Evolutionary conservation across 768 basidiomycete genomes (phyloP).

Genomic region (Filobasidium wieringae): DNA sequence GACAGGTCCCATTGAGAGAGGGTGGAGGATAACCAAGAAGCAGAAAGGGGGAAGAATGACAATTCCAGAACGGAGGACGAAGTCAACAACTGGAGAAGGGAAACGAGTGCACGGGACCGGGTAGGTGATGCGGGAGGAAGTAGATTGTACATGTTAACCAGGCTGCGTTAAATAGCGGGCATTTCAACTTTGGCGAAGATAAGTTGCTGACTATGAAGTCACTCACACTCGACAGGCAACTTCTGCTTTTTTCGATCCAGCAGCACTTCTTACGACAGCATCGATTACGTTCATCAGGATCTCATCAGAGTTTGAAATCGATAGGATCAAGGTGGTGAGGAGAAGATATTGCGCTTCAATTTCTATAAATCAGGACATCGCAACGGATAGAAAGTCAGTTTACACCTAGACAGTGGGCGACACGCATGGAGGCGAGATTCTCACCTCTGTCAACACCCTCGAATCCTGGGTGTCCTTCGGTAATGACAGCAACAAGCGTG

Average conservation of each 20-base stretch:
- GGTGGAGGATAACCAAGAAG: constrained; percentile 16
- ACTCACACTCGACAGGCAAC: constrained; percentile 33
- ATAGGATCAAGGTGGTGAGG: constrained; percentile 23
- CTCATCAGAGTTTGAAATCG: constrained; percentile 21
- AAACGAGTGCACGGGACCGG: constrained; percentile 26
- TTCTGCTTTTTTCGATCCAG: constrained; percentile 18
- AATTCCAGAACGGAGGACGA: constrained; percentile 21
- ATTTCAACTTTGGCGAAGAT: not conserved
- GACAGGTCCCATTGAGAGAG: constrained; percentile 29
- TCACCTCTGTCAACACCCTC: constrained; percentile 32
- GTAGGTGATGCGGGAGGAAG: constrained; percentile 29
- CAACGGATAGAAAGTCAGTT: not conserved
- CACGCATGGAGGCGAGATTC: constrained; percentile 1
- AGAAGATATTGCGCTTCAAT: constrained; percentile 32
- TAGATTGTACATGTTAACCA: constrained; percentile 38
- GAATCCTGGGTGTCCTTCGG: constrained; percentile 20
- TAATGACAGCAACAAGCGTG: constrained; percentile 22
- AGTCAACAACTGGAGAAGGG: constrained; percentile 28
- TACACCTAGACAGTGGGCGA: not conserved
- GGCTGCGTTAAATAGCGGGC: constrained; percentile 12
- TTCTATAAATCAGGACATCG: constrained; percentile 19
- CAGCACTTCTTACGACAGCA: constrained; percentile 23
- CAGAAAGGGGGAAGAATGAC: constrained; percentile 23
- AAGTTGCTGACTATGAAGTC: not conserved
- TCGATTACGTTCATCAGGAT: constrained; percentile 20